These are phyloP conservation scores for Aspergillus proliferans DNA, from an alignment of 2,329 filamentous ascomycete species.

Conservation along the genomic window DNA sequence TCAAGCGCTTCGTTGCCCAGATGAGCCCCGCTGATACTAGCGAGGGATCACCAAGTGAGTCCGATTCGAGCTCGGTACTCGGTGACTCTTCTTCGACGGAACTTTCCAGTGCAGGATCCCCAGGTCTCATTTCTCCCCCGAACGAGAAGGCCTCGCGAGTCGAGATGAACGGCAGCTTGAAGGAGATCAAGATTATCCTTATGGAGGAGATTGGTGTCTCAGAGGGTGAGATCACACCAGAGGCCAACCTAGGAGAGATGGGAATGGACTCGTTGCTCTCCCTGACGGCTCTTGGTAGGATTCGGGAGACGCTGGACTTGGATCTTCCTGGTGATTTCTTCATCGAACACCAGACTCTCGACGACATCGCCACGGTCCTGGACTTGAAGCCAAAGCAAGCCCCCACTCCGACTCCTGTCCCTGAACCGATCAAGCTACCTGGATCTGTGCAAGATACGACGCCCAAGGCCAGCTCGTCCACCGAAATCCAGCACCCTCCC, in stretches of 20 bases:
- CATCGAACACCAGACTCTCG: slow-evolving; percentile 38
- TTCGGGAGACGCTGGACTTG: slow-evolving; percentile 39
- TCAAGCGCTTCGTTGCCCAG: slow-evolving; percentile 50
- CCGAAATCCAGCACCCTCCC: slow-evolving; percentile 24
- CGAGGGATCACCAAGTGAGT: slow-evolving; percentile 24
- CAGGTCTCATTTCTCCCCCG: slow-evolving; percentile 23
- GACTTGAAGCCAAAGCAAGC: slow-evolving; percentile 33
- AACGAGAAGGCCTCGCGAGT: slow-evolving; percentile 20
- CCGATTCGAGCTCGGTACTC: slow-evolving; percentile 22
- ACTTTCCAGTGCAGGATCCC: slow-evolving; percentile 28
- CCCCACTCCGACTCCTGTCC: slow-evolving; percentile 4
- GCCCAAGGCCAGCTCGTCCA: slow-evolving; percentile 11
- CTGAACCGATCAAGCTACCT: slow-evolving; percentile 16
- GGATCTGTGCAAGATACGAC: slow-evolving; percentile 17
- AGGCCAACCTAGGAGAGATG: slow-evolving; percentile 37
- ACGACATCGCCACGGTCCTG: slow-evolving; percentile 33
- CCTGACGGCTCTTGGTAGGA: slow-evolving; percentile 39
- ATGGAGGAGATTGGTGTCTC: slow-evolving; percentile 41
- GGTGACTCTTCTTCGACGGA: slow-evolving; percentile 23
- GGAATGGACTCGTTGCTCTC: slow-evolving; percentile 44
- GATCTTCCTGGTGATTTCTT: slow-evolving; percentile 40
- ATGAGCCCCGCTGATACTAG: slow-evolving; percentile 27
- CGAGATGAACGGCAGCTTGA: slow-evolving; percentile 29
- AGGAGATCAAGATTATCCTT: slow-evolving; percentile 36
- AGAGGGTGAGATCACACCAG: slow-evolving; percentile 33